phyloP scores from a whole-genome alignment of 345 rosid genomes.

The Eucalyptus albens region DNA sequence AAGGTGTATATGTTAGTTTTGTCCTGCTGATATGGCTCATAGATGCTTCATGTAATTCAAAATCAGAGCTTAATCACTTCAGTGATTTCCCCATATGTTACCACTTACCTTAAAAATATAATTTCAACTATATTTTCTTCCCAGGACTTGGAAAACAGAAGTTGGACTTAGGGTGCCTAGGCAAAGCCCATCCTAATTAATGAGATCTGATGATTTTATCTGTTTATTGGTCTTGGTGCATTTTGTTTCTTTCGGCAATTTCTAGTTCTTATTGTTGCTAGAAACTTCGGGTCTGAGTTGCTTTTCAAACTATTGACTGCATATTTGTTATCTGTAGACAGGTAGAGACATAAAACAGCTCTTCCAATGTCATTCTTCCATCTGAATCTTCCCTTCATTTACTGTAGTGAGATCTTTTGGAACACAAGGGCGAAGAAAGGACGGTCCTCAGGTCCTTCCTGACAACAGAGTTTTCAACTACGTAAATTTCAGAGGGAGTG shows the following conservation, averaged over 20 bases:
- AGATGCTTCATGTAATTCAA: neutral
- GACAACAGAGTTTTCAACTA: slow-evolving; percentile 27
- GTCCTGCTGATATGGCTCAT: neutral
- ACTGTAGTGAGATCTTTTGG: slow-evolving; percentile 42
- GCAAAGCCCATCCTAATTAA: neutral
- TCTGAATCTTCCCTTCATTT: neutral
- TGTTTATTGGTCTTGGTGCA: neutral
- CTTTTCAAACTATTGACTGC: neutral
- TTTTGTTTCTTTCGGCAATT: too few relatives aligned
- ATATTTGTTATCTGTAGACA: neutral
- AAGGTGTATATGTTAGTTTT: neutral
- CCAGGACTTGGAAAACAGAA: neutral
- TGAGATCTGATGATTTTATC: neutral
- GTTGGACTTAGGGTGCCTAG: neutral
- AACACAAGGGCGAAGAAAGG: slow-evolving; percentile 43
- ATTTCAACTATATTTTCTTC: neutral
- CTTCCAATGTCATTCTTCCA: neutral
- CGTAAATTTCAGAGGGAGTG: slow-evolving; percentile 23
- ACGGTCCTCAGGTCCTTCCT: slow-evolving; percentile 28
- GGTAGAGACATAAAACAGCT: neutral
- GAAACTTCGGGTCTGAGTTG: neutral
- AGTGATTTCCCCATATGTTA: neutral
- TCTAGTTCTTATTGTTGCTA: too few relatives aligned
- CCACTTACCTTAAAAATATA: neutral
- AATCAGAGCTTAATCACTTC: neutral